Base-by-base conservation (phyloP, 169 alveolate genomes). In the Plasmodium vivax region DNA sequence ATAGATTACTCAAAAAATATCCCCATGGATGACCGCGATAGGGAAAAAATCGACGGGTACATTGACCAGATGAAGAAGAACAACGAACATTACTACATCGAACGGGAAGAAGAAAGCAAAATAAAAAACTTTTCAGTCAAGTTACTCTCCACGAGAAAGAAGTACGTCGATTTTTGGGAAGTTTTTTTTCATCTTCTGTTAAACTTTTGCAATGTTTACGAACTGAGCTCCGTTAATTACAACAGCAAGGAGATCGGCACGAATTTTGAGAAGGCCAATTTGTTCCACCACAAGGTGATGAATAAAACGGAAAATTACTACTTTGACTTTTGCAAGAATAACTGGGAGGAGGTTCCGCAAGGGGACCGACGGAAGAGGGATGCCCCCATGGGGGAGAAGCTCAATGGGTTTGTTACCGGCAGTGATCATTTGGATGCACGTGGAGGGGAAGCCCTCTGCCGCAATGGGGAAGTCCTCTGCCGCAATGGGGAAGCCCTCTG, bases 191-290 rank as follows among this genome's bases (percentile, higher is more conserved):
- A 90, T 54, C 38, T 90, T 43, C 41, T 90, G 75, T 81, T 90
- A 58, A 90, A 90, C 54, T 90, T 90, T 90, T 90, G 94, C 83
- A 90, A 90, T 90, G 77, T 90, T 5, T 90, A 90, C 32, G 94
- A 90, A 81, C 62, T 90, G 54, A 82, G 74, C 54, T 32, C 47
- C 77, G 19, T 90, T 27, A 51, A 71, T 19, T 81, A 58, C 83
- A 90, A 90, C 83, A 68, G 81, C 12, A 90, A 58, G 71, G 94
- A 82, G 2, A 47, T 23, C 4, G 58, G 73, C 32, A 41, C 34
- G 54, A 71, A 38, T 71, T 27, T 12, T 68, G 91, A 90, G 12
- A 27, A 36, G 47, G 38, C 19, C 19, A 45, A 30, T 23, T 14
- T 74, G 41, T 62, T 14, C 47, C 27, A 68, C 41, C 62, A 79